These are phyloP conservation scores for Penicillium hordei DNA, from an alignment of 2,329 filamentous ascomycete species.

Conservation along the genomic window DNA sequence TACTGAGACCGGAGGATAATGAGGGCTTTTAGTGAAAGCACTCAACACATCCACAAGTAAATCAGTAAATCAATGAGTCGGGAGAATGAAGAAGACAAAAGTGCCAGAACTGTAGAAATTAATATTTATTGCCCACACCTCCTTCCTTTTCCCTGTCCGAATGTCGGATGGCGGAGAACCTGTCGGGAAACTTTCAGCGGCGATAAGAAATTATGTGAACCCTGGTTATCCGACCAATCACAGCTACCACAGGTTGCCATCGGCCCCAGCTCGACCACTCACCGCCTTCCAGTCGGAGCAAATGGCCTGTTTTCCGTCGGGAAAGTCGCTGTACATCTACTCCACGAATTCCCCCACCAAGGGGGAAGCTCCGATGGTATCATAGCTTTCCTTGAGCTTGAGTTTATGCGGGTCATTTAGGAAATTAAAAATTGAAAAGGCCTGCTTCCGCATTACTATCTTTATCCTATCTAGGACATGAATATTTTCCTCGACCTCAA, in stretches of 20 bases:
- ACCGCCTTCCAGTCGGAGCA: background rate
- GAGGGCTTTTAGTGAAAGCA: constrained; percentile 15
- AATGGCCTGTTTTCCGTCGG: constrained; percentile 19
- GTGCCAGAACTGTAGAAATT: background rate
- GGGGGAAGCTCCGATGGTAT: background rate
- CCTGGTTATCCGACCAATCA: background rate
- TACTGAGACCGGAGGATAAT: constrained; percentile 15
- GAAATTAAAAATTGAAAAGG: background rate
- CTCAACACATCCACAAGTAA: constrained; percentile 10
- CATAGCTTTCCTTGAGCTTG: background rate
- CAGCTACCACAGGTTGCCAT: background rate
- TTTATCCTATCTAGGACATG: background rate
- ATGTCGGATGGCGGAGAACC: constrained; percentile 7
- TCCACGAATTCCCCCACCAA: constrained; percentile 4
- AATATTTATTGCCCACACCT: constrained; percentile 8
- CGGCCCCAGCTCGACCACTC: background rate
- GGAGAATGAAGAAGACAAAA: constrained; percentile 6
- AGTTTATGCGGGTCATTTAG: background rate
- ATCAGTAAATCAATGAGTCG: background rate
- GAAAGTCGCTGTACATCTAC: constrained; percentile 10
- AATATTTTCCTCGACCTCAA: constrained; percentile 3
- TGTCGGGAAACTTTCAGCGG: constrained; percentile 3
- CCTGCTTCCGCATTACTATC: background rate
- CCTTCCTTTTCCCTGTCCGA: constrained; percentile 6
- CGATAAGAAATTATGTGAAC: constrained; percentile 5